A percentile compares a stretch with the other conserved stretches of the same genome.
phyloP scores from a whole-genome alignment of 371 early-diverging fungal genomes.

The Zychaea mexicana region DNA sequence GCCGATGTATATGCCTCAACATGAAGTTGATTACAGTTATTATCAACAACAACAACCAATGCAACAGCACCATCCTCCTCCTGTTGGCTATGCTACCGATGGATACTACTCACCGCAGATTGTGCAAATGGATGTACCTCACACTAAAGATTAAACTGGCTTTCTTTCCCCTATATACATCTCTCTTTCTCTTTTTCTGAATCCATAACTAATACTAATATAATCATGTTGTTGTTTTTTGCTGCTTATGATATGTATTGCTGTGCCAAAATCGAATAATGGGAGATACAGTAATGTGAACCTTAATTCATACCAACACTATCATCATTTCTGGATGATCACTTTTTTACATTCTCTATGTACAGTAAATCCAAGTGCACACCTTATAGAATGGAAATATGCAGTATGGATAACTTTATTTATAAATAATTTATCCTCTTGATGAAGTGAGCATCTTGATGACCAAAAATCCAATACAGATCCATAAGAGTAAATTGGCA shows the following conservation, averaged over 20 bases:
- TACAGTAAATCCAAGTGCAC: too few relatives aligned
- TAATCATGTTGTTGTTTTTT: too few relatives aligned
- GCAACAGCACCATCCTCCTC: not conserved
- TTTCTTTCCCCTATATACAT: not conserved
- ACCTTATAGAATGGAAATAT: too few relatives aligned
- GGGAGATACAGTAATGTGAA: too few relatives aligned
- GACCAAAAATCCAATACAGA: conserved; percentile 1
- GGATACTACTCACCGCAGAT: conserved; percentile 15
- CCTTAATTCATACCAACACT: too few relatives aligned
- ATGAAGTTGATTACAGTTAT: conserved; percentile 7
- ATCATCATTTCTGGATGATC: too few relatives aligned
- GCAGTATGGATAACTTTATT: too few relatives aligned
- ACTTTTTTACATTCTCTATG: too few relatives aligned
- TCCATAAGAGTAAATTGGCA: not conserved
- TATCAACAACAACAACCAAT: conserved; percentile 7
- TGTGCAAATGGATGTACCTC: conserved; percentile 16
- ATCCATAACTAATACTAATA: not conserved
- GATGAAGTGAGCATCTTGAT: conserved; percentile 1
- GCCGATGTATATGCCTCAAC: not conserved
- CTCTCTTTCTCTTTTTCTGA: not conserved
- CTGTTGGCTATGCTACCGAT: conserved; percentile 1
- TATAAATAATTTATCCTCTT: not conserved
- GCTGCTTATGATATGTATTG: not conserved
- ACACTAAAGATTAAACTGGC: conserved; percentile 11
- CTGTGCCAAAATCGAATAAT: too few relatives aligned